phyloP scores from a whole-genome alignment of 805 yeast genomes.

The Myxozyma vanderwaltii region DNA sequence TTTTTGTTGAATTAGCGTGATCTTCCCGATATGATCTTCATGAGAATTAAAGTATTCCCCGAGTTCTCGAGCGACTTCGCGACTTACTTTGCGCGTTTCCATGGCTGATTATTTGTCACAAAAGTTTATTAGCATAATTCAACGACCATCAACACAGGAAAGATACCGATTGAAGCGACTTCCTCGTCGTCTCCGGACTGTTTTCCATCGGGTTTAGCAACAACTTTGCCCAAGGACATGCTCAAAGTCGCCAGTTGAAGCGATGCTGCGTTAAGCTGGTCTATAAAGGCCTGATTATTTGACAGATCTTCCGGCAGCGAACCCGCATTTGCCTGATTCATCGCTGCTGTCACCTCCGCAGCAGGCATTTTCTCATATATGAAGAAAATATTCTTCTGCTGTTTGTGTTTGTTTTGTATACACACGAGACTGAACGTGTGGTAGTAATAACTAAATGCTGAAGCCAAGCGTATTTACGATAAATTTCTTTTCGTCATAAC shows the following conservation, averaged over 20 bases:
- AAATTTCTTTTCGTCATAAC: constrained; percentile 3
- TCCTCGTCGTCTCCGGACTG: neutral
- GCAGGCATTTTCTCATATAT: too few species aligned
- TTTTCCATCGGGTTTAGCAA: too few species aligned
- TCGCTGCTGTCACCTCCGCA: constrained; percentile 2
- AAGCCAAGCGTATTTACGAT: too few species aligned
- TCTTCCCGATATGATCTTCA: constrained; percentile 26
- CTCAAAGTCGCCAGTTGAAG: neutral
- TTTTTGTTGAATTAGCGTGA: constrained; percentile 29
- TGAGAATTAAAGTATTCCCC: constrained; percentile 10
- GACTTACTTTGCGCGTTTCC: too few species aligned
- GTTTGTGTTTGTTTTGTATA: too few species aligned
- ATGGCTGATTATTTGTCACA: too few species aligned
- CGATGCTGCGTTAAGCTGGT: constrained; percentile 21
- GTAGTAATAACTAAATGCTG: too few species aligned
- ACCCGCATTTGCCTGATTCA: too few species aligned
- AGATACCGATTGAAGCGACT: constrained; percentile 1
- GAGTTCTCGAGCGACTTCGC: constrained; percentile 16
- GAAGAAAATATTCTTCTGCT: too few species aligned
- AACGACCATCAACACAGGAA: too few species aligned
- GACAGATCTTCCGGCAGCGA: constrained; percentile 20
- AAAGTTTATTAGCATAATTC: too few species aligned
- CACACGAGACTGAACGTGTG: too few species aligned
- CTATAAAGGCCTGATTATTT: constrained; percentile 18
- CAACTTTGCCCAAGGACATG: neutral